These are phyloP conservation scores for Fomitiporia mediterranea DNA, from an alignment of 1,284 basidiomycete genomes.

Conservation along the genomic window DNA sequence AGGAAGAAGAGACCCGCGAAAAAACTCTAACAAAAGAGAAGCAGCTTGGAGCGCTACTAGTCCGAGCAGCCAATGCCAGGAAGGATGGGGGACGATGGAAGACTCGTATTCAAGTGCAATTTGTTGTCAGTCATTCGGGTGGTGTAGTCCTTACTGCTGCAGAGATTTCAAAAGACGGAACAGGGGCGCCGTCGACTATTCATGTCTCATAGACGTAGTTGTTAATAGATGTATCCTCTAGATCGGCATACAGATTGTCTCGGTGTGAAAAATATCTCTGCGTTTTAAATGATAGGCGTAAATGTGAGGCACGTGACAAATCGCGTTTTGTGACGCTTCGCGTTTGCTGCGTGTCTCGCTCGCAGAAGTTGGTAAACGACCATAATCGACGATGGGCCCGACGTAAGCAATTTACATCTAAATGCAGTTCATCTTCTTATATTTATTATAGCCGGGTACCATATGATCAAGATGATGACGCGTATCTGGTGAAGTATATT, in stretches of 20 bases:
- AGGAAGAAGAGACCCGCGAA: slow-evolving; percentile 61
- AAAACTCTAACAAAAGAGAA: slow-evolving; percentile 60
- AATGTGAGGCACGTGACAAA: slow-evolving; percentile 3
- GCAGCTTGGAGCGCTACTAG: slow-evolving; percentile 49
- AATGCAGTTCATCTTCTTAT: not conserved
- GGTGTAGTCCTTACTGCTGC: slow-evolving; percentile 44
- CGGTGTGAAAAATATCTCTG: no score
- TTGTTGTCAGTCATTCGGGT: slow-evolving; percentile 53
- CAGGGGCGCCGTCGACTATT: slow-evolving; percentile 28
- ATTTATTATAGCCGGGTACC: not conserved
- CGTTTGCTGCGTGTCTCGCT: not conserved
- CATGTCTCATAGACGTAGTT: slow-evolving; percentile 6
- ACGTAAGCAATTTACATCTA: not conserved
- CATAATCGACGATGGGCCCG: not conserved
- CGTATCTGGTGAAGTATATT: slow-evolving; percentile 37
- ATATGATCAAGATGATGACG: slow-evolving; percentile 32
- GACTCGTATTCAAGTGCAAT: slow-evolving; percentile 60
- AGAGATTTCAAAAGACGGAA: slow-evolving; percentile 41
- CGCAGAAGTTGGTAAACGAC: not conserved
- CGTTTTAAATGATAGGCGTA: no score
- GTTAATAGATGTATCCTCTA: not conserved
- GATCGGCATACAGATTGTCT: not conserved
- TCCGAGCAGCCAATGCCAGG: slow-evolving; percentile 44
- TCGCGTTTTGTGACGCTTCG: not conserved
- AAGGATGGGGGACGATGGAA: slow-evolving; percentile 45